Evolutionary conservation across 2,329 filamentous ascomycete species (phyloP), one percentile per base, ranked within the genome.

Genomic region (Ambrosiella beaveri): DNA sequence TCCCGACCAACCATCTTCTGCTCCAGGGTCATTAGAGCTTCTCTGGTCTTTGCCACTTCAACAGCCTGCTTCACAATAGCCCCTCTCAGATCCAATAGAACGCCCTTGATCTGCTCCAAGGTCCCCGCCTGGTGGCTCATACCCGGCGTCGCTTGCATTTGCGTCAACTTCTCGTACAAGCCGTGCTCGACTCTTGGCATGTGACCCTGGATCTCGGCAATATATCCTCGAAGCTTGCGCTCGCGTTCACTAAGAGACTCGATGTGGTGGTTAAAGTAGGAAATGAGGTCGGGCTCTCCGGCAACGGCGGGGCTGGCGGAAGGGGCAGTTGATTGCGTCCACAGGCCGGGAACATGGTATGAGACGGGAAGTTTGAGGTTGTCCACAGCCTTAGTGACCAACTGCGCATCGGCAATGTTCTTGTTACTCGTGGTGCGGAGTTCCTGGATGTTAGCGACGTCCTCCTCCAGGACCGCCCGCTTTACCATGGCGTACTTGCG

Each of bases 321-420:
- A 40, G 65, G 61, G 9, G 65, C 64, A 44, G 63, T 65, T 3
- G 69, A 61, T 51, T 67, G 64, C 8, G 64, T 61, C 44, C 73
- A 74, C 1, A 74, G 70, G 11, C 72, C 71, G 0, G 72, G 73
- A 57, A 73, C 71, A 63, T 78, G 75, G 63, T 77, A 78, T 64
- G 77, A 75, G 12, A 72, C 69, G 2, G 87, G 86, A 13, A 90
- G 74, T 64, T 84, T 82, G 57, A 89, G 74, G 65, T 87, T 87
- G 65, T 88, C 83, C 38, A 87, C 80, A 19, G 84, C 83, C 59
- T 83, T 80, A 73, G 88, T 86, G 61, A 80, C 80, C 57, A 88
- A 76, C 63, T 82, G 79, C 7, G 84, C 84, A 63, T 89, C 83
- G 41, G 81, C 77, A 27, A 79, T 80, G 66, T 88, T 86, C 61